Evolutionary conservation across 2,329 filamentous ascomycete genomes (phyloP), one percentile per base, ranked within the genome.

Genomic region (Madurella fahalii): DNA sequence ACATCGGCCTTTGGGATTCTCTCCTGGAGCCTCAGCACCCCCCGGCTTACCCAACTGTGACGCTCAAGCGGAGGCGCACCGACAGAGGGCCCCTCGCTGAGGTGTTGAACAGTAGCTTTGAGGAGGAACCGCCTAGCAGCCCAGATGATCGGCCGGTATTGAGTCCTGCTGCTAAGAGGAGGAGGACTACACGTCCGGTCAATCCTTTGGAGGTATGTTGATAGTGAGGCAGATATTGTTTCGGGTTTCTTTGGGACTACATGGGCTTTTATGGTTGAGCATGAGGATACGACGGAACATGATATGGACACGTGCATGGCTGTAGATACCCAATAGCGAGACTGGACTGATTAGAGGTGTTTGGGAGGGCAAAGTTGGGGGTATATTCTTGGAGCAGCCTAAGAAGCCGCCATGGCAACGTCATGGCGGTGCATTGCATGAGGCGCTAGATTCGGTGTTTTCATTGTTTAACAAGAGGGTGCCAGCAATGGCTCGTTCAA

Each of bases 1-100:
- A 68, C 15, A 75, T 81, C 47, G 74, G 79, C 53, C 77, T 73
- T 1, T 80, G 74, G 70, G 72, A 75, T 49, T 65, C 68, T 5
- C 69, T 72, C 1, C 61, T 65, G 39, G 65, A 68, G 31, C 63
- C 56, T 12, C 54, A 57, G 43, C 43, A 43, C 11, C 30, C 37
- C 17, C 48, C 39, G 20, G 41, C 32, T 12, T 50, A 51, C 44
- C 44, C 46, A 15, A 37, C 54, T 20, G 40, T 42, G 7, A 60
- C 51, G 40, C 57, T 65, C 8, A 72, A 76, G 60, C 67, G 70
- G 46, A 65, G 65, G 49, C 63, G 63, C 25, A 63, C 67, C 3
- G 73, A 73, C 57, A 69, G 71, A 16, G 66, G 69, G 18, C 66
- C 68, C 4, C 61, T 74, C 2, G 61, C 66, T 3, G 71, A 75